Base-by-base conservation (phyloP, 768 basidiomycete genomes). In the Serpula lacrymans region DNA sequence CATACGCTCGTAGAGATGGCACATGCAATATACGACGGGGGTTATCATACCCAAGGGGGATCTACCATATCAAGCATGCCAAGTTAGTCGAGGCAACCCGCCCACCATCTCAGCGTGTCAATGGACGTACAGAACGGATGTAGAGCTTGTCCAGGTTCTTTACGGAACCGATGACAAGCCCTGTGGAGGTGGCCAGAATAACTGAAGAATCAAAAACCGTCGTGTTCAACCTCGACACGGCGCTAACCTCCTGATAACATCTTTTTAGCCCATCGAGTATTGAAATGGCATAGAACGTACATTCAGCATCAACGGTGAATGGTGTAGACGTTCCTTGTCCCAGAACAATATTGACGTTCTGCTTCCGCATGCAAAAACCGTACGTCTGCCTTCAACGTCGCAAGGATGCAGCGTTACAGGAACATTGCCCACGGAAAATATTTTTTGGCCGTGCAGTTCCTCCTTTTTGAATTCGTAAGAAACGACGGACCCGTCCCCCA, bases 101-200 rank as follows among this genome's bases (percentile, higher is more conserved):
- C n/a, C n/a, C 31, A n/a, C 13, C 14, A 33, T 14, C 14, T 12
- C n/a, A n/a, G n/a, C n/a, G n/a, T n/a, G n/a, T n/a, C n/a, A n/a
- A n/a, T n/a, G 28, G 23, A 46, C 75, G 47, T 57, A 89, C 89
- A 25, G 88, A 77, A 41, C 82, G 80, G 33, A 94, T 80, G 51
- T 94, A 86, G 58, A 92, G 71, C 58, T 87, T 88, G 47, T 87
- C 78, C 9, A 90, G 66, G 44, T 84, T 75, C 23, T 69, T 64
- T 10, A 90, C 72, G 5, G 65, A 65, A 6, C 90, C 91, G 32
- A 95, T 76, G 34, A 75, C 62, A 12, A 93, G 59, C 0, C 72
- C 65, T 5, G 68, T 67, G 0, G 71, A 55, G 3, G 77, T 73
- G 8, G 77, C 77, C 30, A 91, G 57, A 16, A 86, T 51, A n/a